phyloP scores from a whole-genome alignment of 2,329 filamentous ascomycete genomes.

The Diaporthe aspalathi region DNA sequence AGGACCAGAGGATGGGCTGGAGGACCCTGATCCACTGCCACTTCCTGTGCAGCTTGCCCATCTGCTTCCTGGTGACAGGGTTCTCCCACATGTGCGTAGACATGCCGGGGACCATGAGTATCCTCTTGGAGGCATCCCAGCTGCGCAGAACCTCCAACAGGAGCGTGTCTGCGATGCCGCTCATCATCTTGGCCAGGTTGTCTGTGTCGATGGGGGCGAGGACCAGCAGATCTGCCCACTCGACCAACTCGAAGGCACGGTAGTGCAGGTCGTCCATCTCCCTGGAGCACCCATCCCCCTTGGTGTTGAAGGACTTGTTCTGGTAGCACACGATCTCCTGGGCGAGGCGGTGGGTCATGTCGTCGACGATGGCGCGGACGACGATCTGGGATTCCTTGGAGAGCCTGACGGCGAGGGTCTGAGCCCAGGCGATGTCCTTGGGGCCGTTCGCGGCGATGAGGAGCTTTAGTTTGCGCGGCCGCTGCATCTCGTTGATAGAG shows the following conservation, averaged over 20 bases:
- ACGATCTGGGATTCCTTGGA: constrained; percentile 73
- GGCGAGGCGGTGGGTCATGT: constrained; percentile 71
- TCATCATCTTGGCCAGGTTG: constrained; percentile 87
- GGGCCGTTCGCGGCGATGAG: constrained; percentile 75
- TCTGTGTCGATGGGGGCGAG: constrained; percentile 88
- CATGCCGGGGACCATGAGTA: constrained; percentile 89
- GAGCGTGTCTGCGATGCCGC: constrained; percentile 83
- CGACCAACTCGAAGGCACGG: constrained; percentile 75
- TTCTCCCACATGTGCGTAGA: constrained; percentile 90
- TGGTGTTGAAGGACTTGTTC: constrained; percentile 58
- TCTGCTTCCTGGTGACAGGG: constrained; percentile 86
- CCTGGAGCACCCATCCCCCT: constrained; percentile 43
- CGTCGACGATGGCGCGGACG: constrained; percentile 72
- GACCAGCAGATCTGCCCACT: constrained; percentile 89
- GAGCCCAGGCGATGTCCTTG: constrained; percentile 73
- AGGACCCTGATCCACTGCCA: constrained; percentile 90
- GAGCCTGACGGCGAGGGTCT: constrained; percentile 73
- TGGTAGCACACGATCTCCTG: constrained; percentile 72
- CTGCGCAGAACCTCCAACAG: constrained; percentile 83
- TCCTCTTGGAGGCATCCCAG: constrained; percentile 88
- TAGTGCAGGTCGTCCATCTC: constrained; percentile 65
- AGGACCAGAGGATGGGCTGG: constrained; percentile 85
- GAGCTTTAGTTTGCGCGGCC: constrained; percentile 63
- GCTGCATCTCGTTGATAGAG: constrained; percentile 54
- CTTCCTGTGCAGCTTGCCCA: constrained; percentile 83